These are phyloP conservation scores for Fermentozyma sake DNA, from an alignment of 1,139 yeast species.

Conservation along the genomic window DNA sequence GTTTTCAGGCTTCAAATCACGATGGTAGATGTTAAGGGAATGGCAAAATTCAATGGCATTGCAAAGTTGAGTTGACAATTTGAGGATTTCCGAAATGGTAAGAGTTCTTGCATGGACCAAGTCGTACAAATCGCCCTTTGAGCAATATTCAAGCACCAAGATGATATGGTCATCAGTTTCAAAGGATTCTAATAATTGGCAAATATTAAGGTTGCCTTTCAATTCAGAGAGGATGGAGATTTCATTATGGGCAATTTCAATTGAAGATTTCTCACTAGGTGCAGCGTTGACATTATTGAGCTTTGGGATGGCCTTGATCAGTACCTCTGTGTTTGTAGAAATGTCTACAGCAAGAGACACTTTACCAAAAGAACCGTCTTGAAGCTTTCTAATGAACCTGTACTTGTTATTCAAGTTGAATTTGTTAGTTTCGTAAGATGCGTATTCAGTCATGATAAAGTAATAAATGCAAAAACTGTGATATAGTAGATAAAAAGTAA, in stretches of 20 bases:
- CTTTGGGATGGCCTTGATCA: conserved; percentile 39
- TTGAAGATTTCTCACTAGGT: conserved; percentile 11
- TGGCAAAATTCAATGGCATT: conserved; percentile 41
- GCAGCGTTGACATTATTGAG: conserved; percentile 16
- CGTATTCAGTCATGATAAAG: conserved; percentile 29
- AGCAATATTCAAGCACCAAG: conserved; percentile 47
- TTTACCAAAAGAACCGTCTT: conserved; percentile 51
- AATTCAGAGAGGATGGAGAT: conserved; percentile 36
- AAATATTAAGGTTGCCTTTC: conserved; percentile 36
- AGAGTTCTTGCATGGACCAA: conserved; percentile 24
- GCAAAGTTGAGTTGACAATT: conserved; percentile 30
- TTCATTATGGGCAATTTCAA: conserved; percentile 43
- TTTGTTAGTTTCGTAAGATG: conserved; percentile 30
- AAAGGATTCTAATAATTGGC: conserved; percentile 41
- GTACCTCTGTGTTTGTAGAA: conserved; percentile 14
- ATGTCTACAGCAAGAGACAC: conserved; percentile 46
- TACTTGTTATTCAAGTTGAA: conserved; percentile 30
- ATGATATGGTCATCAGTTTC: conserved; percentile 38
- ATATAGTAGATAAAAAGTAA: too few species aligned
- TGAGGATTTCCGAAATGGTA: conserved; percentile 10
- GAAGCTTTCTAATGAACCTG: conserved; percentile 34
- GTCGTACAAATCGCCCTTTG: conserved; percentile 48
- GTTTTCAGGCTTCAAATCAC: conserved; percentile 56
- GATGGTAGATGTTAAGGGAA: conserved; percentile 42
- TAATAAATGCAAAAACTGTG: too few species aligned